Conservation (phyloP, 208 protist genomes). For the Trypanosomatidae sp. region DNA sequence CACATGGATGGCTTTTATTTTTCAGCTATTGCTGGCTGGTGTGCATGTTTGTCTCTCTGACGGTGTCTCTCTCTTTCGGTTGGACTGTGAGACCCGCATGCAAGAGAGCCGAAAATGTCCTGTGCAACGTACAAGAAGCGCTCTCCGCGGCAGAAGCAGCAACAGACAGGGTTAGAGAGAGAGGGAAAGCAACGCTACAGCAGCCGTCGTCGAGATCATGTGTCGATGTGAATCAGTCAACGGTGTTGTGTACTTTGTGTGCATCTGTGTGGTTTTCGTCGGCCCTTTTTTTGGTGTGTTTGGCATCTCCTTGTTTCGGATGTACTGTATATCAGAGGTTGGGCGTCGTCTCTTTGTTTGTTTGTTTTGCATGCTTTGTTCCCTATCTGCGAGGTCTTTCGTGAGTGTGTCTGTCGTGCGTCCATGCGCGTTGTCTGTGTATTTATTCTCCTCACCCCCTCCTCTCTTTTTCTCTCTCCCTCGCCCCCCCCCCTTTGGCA, state of each 20-base stretch:
- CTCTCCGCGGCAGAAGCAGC: neutral
- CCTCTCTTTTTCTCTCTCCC: neutral
- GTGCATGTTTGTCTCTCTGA: neutral
- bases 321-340: neutral
- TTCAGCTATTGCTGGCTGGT: neutral
- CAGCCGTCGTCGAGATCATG: neutral
- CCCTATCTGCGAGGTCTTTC: neutral
- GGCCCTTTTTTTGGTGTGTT: slow-evolving; percentile 1
- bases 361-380: neutral
- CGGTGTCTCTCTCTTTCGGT: neutral
- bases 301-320: neutral
- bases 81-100: neutral
- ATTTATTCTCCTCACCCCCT: neutral
- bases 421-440: neutral
- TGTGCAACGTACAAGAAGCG: neutral
- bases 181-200: neutral
- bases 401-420: neutral
- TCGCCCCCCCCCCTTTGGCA: neutral
- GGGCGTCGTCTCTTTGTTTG: neutral
- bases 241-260: neutral
- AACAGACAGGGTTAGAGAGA: neutral
- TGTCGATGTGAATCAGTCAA: neutral
- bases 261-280: neutral
- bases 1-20: neutral
- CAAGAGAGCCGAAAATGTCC: neutral